These are phyloP conservation scores for Alisma plantagoaquatica DNA, from an alignment of 106 monocot genomes.

Conservation along the genomic window DNA sequence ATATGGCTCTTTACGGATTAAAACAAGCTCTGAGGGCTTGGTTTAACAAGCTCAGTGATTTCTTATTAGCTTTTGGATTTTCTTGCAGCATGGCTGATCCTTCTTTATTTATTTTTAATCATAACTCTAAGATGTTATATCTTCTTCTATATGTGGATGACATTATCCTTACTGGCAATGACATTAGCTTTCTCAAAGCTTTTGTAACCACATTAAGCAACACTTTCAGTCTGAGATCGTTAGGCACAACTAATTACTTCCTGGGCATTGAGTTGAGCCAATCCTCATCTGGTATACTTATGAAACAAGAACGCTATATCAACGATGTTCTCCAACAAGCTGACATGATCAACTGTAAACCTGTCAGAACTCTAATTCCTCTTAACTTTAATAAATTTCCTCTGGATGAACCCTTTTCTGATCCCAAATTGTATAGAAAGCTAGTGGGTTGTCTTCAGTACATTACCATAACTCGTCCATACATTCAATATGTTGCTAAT, in stretches of 20 bases:
- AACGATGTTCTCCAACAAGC: neutral
- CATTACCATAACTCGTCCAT: neutral
- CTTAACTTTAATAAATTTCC: neutral
- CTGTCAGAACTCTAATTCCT: neutral
- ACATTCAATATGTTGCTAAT: neutral
- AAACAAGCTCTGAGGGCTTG: neutral
- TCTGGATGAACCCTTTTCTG: neutral
- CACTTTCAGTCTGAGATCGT: neutral
- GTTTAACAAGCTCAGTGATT: neutral
- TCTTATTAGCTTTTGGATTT: neutral
- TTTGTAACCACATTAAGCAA: neutral
- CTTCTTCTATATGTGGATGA: constrained; percentile 2
- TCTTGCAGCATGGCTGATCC: neutral
- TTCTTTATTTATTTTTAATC: neutral
- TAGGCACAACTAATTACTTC: neutral
- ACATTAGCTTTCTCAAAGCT: too few relatives aligned
- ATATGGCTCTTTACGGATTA: neutral
- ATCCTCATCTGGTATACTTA: neutral
- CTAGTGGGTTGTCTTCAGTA: neutral
- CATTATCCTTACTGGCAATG: neutral
- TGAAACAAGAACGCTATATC: neutral
- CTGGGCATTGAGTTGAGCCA: neutral
- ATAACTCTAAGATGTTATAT: too few relatives aligned
- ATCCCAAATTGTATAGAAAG: neutral
- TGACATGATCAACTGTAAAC: neutral